Base-by-base conservation (phyloP, 2,329 filamentous ascomycete species). In the Diaporthe citriasiana region DNA sequence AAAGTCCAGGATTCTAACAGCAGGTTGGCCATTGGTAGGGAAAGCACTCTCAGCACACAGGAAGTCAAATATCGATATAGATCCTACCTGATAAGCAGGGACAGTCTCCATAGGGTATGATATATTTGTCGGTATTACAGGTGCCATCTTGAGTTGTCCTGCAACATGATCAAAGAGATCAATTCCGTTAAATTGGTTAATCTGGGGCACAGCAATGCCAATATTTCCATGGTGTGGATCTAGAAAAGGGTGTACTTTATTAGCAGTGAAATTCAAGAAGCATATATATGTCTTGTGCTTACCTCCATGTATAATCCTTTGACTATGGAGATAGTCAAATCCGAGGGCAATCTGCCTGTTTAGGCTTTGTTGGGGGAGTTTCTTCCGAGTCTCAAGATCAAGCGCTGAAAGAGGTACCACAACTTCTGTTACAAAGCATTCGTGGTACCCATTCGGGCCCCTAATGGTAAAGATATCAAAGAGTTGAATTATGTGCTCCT, bases 311-410 rank as follows among this genome's bases (percentile, higher is more conserved):
- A 22, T 3, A 33, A 59, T 40, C 12, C 22, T 40, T 59, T 59
- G 35, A 59, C 22, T 40, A 40, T 40, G 56, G n/a, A 59, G 56
- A 59, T 59, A 40, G 56, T 59, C 56, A 40, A 59, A 59, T 40
- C 35, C 56, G 35, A 59, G 35, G 33, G 56, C 35, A 17, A 59
- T 40, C 56, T 59, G 56, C 35, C 22, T 59, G 25, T 59, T 59
- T 10, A 59, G 33, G 56, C 35, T 13, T 40, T 59, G 7, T 27
- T 8, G 22, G 25, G 33, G 56, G 35, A 40, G 8, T 38, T 59
- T 35, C 53, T 40, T 59, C 35, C 10, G 13, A 17, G 22, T 40
- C 10, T 59, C 56, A n/a, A 59, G n/a, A 40, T 59, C 13, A 15
- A 59, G 6, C 3, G 22, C 33, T 27, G 56, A 59, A 59, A 59